phyloP scores from a whole-genome alignment of 805 yeast genomes.

The Barnettozyma pratensis region DNA sequence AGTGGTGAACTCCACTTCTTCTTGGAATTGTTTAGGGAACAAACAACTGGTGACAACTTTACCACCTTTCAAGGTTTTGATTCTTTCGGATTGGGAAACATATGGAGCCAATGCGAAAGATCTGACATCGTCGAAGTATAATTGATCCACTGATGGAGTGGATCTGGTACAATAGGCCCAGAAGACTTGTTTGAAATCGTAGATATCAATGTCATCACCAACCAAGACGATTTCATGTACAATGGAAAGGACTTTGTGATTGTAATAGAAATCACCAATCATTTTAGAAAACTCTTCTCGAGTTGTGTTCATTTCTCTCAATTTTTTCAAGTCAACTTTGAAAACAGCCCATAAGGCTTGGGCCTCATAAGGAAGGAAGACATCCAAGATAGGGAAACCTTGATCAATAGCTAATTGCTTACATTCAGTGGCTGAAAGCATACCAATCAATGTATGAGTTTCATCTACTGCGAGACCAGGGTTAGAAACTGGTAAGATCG shows the following conservation, averaged over 20 bases:
- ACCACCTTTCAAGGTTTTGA: conserved; percentile 17
- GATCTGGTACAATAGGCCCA: conserved; percentile 28
- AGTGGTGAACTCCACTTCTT: conserved; percentile 17
- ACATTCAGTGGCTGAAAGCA: conserved; percentile 19
- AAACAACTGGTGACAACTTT: conserved; percentile 25
- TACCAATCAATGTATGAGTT: conserved; percentile 27
- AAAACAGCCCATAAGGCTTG: conserved; percentile 25
- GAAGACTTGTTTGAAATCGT: conserved; percentile 21
- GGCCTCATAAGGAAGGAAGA: conserved; percentile 24
- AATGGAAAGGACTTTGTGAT: conserved; percentile 15
- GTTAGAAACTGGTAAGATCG: conserved; percentile 25
- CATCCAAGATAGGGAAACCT: conserved; percentile 19
- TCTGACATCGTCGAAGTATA: conserved; percentile 14
- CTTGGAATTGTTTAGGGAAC: conserved; percentile 18
- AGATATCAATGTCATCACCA: conserved; percentile 27
- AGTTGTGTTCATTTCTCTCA: conserved; percentile 18
- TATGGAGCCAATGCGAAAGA: conserved; percentile 26
- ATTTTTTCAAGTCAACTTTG: conserved; percentile 19
- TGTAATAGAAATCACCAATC: conserved; percentile 20
- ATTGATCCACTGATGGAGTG: conserved; percentile 23
- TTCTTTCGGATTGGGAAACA: conserved; percentile 10
- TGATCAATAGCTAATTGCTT: conserved; percentile 7
- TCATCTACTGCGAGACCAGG: conserved; percentile 27
- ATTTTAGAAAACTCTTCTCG: conserved; percentile 17
- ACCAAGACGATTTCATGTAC: conserved; percentile 25